Evolutionary conservation across 805 yeast genomes (phyloP).

Genomic region (Ogataea glucozyma): DNA sequence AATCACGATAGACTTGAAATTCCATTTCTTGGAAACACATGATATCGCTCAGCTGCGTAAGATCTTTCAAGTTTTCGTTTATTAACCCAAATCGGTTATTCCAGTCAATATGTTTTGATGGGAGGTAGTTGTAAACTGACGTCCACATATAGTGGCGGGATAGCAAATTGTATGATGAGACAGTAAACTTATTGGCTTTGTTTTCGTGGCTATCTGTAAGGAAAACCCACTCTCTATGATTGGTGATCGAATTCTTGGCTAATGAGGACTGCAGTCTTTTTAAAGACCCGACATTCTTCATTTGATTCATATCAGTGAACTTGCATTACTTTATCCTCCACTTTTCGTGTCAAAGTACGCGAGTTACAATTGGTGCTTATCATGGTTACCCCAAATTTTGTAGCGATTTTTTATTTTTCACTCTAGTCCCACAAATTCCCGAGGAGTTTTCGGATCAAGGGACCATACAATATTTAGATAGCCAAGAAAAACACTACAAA

Average conservation of each 20-base stretch:
- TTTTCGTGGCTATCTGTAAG: constrained; percentile 5
- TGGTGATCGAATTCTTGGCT: constrained; percentile 22
- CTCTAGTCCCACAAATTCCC: neutral
- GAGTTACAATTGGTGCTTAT: too few relatives aligned
- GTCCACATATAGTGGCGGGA: constrained; percentile 58
- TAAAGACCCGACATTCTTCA: neutral
- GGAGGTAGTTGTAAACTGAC: constrained; percentile 52
- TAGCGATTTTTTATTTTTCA: neutral
- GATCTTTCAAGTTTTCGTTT: constrained; percentile 38
- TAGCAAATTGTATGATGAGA: constrained; percentile 38
- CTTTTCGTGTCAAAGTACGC: too few relatives aligned
- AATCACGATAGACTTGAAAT: constrained; percentile 28
- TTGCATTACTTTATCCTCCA: too few relatives aligned
- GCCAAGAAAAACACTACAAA: neutral
- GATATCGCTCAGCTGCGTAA: constrained; percentile 44
- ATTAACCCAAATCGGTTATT: constrained; percentile 46
- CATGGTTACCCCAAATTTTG: too few relatives aligned
- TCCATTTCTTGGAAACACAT: constrained; percentile 52
- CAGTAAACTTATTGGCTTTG: constrained; percentile 23
- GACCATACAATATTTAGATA: neutral
- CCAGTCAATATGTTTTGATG: constrained; percentile 50
- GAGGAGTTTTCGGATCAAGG: constrained; percentile 5
- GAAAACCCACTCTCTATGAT: constrained; percentile 24
- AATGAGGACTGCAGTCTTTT: constrained; percentile 8
- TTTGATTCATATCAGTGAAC: neutral